Evolutionary conservation across 2,329 filamentous ascomycete genomes (phyloP), one percentile per base, ranked within the genome.

Genomic region (Bipolaris cookei): DNA sequence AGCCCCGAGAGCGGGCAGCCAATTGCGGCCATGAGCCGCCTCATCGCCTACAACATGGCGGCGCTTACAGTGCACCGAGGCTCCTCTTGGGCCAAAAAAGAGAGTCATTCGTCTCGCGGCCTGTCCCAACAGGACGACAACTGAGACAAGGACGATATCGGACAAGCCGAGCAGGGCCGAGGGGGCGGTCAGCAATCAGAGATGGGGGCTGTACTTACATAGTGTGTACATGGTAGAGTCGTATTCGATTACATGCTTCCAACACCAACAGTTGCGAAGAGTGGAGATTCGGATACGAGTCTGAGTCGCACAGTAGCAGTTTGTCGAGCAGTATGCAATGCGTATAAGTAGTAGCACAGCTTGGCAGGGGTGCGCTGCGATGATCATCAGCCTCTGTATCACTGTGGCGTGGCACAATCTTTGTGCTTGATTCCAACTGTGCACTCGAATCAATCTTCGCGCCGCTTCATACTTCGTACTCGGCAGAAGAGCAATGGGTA

Each of bases 61-160:
- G 63, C 61, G 61, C 49, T 54, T 60, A 23, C 43, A 58, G 60
- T 60, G 56, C 54, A 56, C 48, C 42, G 53, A 35, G 28, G 30
- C 25, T 28, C 44, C 23, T 20, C 44, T 28, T 20, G 34, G 30
- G 41, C 42, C 37, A 51, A 30, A 13, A 13, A 4, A 41, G 25
- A 25, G 30, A 38, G 43, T 34, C 47, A 38, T 38, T 38, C 37
- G 42, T 30, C 35, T 30, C 14, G 38, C 39, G 8, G 35, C 35
- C 38, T 52, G 46, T 16, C 59, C 43, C 23, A 28, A 34, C 20
- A 42, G n/a, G 21, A 42, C 39, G 21, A 51, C 44, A 23, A 37
- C 47, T 23, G 30, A 45, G 39, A 38, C 39, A 44, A 14, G 38
- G 44, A 56, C 55, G 32, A 61, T 42, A 14, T 59, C 60, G 60